A percentile compares a stretch with the other conserved stretches of the same genome.
Conservation (phyloP, 2,329 filamentous ascomycete genomes). For the Fusarium sp. region DNA sequence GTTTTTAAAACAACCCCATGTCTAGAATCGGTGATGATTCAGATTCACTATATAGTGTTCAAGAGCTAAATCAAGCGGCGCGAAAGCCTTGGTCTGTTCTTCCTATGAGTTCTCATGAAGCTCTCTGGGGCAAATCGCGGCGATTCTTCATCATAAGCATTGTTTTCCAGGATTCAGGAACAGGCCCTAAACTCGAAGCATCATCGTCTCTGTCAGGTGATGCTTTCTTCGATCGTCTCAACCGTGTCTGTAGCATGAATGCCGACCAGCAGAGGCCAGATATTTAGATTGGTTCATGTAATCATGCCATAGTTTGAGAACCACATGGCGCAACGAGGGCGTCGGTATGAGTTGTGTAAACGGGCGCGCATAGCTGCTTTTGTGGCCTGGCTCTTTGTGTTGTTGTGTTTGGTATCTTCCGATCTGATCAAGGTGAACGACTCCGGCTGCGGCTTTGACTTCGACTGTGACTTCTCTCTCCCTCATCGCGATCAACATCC, state of each 20-base stretch:
- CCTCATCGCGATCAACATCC: slow-evolving; percentile 58
- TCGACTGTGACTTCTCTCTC: slow-evolving; percentile 39
- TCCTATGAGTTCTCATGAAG: no score
- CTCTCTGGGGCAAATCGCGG: no score
- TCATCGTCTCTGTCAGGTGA: neutral
- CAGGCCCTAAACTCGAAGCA: no score
- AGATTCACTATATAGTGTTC: no score
- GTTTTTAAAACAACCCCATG: no score
- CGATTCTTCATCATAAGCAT: no score
- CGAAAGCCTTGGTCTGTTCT: no score
- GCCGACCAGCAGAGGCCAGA: neutral
- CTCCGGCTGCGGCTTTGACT: slow-evolving; percentile 41
- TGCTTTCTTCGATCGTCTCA: neutral
- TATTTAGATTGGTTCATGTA: neutral
- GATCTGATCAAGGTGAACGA: slow-evolving; percentile 49
- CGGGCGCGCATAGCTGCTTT: neutral
- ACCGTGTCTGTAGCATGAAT: no score
- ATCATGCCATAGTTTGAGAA: neutral
- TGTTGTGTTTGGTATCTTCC: neutral
- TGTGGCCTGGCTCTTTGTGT: neutral
- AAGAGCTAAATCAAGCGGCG: no score
- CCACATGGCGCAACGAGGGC: neutral
- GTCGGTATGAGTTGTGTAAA: no score
- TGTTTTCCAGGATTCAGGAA: neutral
- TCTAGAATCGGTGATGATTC: no score